Evolutionary conservation across 495 filamentous ascomycete species (phyloP).

Genomic region (Annulohypoxylon nitens): DNA sequence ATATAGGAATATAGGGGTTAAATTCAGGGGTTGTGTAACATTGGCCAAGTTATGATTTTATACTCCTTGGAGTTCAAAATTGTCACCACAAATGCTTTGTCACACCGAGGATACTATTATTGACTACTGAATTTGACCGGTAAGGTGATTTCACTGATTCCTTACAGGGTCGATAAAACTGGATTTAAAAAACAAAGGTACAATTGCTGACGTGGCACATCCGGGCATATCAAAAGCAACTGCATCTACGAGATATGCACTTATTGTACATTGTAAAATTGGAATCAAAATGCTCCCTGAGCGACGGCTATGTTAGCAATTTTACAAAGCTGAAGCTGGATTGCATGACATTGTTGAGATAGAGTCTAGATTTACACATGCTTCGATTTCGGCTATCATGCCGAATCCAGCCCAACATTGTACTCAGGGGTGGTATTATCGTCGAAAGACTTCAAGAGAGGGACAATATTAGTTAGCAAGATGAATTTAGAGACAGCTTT

Average conservation of each 20-base stretch:
- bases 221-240: neutral
- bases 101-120: neutral
- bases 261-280: neutral
- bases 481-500: neutral
- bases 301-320: neutral
- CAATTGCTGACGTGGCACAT: neutral
- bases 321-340: neutral
- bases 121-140: neutral
- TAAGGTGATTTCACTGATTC: neutral
- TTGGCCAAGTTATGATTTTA: neutral
- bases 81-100: neutral
- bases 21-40: constrained; percentile 13
- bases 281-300: neutral
- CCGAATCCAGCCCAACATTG: neutral
- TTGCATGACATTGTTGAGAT: neutral
- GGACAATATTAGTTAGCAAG: neutral
- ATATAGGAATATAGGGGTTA: constrained; percentile 10
- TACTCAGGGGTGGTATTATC: neutral
- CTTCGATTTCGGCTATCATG: neutral
- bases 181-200: neutral
- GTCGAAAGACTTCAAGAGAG: neutral
- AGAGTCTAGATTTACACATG: neutral
- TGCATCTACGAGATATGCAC: neutral
- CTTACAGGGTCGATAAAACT: neutral
- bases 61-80: neutral